Percentiles rank a stretch among this genome's conserved stretches.
Conservation (phyloP, 176 grass and related monocot species). For the Alloteropsis semialata region DNA sequence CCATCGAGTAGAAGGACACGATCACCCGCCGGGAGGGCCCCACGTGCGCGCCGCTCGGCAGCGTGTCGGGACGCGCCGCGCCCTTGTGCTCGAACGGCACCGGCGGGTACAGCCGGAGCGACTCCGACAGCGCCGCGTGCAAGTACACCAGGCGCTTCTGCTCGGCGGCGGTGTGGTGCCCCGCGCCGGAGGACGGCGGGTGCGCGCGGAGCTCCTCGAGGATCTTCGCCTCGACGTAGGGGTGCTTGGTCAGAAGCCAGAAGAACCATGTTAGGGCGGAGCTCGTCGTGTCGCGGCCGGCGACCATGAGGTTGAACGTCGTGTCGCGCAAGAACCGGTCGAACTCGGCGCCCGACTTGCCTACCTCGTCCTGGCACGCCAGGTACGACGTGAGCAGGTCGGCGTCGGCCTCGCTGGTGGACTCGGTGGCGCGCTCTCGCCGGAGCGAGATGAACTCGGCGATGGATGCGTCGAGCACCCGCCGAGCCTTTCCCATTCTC, state of each 20-base stretch:
- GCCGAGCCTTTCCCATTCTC: slow-evolving; percentile 40
- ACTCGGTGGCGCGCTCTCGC: neutral
- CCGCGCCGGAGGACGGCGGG: neutral
- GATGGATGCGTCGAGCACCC: slow-evolving; percentile 50
- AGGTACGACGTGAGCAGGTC: slow-evolving; percentile 67
- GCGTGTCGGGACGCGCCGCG: slow-evolving; percentile 38
- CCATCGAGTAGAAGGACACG: slow-evolving; percentile 72
- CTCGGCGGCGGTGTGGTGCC: slow-evolving; percentile 22
- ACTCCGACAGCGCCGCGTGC: slow-evolving; percentile 76
- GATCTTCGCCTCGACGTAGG: slow-evolving; percentile 49
- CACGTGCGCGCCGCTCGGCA: slow-evolving; percentile 57
- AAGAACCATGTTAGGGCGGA: slow-evolving; percentile 79
- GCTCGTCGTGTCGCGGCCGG: slow-evolving; percentile 70
- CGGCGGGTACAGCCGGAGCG: slow-evolving; percentile 67
- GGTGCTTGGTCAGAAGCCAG: slow-evolving; percentile 66
- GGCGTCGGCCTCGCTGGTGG: neutral
- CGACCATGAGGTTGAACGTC: slow-evolving; percentile 72
- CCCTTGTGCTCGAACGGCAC: slow-evolving; percentile 77
- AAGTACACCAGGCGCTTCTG: slow-evolving; percentile 62
- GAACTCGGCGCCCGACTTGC: slow-evolving; percentile 44
- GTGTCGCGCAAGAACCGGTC: slow-evolving; percentile 70
- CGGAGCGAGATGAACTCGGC: slow-evolving; percentile 46
- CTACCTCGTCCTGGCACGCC: slow-evolving; percentile 39
- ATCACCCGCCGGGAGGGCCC: slow-evolving; percentile 23
- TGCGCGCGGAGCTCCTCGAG: slow-evolving; percentile 48